Percentiles rank a stretch among this genome's conserved stretches.
These are phyloP conservation scores for Pichia phayaonensis DNA, from an alignment of 805 yeast genomes.

Conservation along the genomic window DNA sequence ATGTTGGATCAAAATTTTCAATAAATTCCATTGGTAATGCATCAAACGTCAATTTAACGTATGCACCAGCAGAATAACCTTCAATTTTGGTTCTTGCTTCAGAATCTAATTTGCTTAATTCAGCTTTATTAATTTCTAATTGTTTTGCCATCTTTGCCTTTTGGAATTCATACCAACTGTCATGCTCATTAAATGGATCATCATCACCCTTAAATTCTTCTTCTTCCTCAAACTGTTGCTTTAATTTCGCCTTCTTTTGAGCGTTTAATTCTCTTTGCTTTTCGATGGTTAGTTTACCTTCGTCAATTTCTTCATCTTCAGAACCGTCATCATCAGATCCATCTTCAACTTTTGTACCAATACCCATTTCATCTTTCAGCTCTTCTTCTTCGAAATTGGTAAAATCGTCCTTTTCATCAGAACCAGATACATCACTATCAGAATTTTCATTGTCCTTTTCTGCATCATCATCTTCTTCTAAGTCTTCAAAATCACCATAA, in stretches of 20 bases:
- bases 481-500: slow-evolving; percentile 33
- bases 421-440: slow-evolving; percentile 42
- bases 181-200: slow-evolving; percentile 59
- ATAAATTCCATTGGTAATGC: slow-evolving; percentile 83
- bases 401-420: slow-evolving; percentile 37
- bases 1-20: slow-evolving; percentile 76
- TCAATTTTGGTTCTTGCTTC: slow-evolving; percentile 76
- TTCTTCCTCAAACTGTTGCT: slow-evolving; percentile 84
- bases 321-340: slow-evolving; percentile 31
- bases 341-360: slow-evolving; percentile 26
- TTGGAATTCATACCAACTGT: slow-evolving; percentile 96
- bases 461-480: slow-evolving; percentile 30
- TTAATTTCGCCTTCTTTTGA: slow-evolving; percentile 78
- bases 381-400: slow-evolving; percentile 51
- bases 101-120: slow-evolving; percentile 62
- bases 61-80: slow-evolving; percentile 90
- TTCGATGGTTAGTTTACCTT: slow-evolving; percentile 47
- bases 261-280: slow-evolving; percentile 78
- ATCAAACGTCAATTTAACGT: slow-evolving; percentile 82
- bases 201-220: slow-evolving; percentile 75
- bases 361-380: slow-evolving; percentile 32
- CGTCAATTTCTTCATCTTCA: slow-evolving; percentile 36
- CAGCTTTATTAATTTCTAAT: slow-evolving; percentile 83
- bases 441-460: slow-evolving; percentile 37
- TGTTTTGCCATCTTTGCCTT: slow-evolving; percentile 97